Conservation (phyloP, 768 basidiomycete genomes). For the Russula olivacea region DNA sequence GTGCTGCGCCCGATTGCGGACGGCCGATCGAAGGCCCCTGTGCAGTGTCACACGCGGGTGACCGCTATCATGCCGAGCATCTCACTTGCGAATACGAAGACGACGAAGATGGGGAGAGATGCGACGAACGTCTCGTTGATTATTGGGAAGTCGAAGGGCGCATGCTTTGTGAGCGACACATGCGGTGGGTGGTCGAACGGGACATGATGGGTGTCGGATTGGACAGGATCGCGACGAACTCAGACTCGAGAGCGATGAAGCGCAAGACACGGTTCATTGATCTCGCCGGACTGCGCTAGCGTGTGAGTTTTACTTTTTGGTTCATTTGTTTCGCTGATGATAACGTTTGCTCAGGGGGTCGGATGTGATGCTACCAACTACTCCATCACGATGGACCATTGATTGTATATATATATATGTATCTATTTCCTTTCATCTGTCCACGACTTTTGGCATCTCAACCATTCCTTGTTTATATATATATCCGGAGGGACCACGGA, state of each 20-base stretch:
- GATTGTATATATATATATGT: neutral
- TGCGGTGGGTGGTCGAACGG: constrained; percentile 32
- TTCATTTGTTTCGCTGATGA: neutral
- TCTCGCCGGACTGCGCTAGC: constrained; percentile 34
- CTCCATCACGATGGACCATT: neutral
- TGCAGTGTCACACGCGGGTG: constrained; percentile 76
- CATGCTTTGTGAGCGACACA: constrained; percentile 86
- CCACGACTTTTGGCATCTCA: neutral
- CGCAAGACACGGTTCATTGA: constrained; percentile 80
- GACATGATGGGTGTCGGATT: constrained; percentile 25
- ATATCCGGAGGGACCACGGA: neutral
- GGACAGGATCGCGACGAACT: constrained; percentile 23
- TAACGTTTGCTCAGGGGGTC: no score
- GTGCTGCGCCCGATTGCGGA: constrained; percentile 69
- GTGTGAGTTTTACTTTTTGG: neutral
- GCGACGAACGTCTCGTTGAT: constrained; percentile 59
- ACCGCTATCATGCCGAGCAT: constrained; percentile 84
- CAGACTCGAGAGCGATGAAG: constrained; percentile 55
- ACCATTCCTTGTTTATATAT: neutral
- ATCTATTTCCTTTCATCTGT: neutral
- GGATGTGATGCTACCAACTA: neutral
- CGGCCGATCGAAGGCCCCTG: constrained; percentile 93
- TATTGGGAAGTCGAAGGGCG: constrained; percentile 87
- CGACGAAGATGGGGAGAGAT: constrained; percentile 32
- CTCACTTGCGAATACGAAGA: constrained; percentile 66